A percentile compares a stretch with the other conserved stretches of the same genome.
Conservation (phyloP, 1,139 yeast species). For the Arxiozyma bovina region DNA sequence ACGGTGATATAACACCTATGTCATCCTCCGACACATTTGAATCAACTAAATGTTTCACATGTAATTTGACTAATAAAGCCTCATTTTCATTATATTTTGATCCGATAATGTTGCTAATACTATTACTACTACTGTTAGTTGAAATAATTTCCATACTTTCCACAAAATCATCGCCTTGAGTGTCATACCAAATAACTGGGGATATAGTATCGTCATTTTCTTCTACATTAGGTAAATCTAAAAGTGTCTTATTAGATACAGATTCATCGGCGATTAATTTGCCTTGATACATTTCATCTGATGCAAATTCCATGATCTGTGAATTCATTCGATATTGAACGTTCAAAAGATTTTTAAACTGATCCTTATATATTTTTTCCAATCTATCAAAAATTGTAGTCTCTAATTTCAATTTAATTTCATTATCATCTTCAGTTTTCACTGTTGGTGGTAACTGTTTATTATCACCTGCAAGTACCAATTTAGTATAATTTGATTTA, state of each 20-base stretch:
- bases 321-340: constrained; percentile 84
- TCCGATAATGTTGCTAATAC: constrained; percentile 19
- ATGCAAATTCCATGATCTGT: constrained; percentile 71
- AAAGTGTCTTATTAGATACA: constrained; percentile 45
- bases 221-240: constrained; percentile 50
- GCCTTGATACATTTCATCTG: constrained; percentile 54
- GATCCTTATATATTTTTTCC: constrained; percentile 43
- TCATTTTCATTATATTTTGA: constrained; percentile 75
- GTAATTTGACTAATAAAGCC: constrained; percentile 48
- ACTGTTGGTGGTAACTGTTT: constrained; percentile 80
- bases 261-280: constrained; percentile 53
- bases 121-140: constrained; percentile 30
- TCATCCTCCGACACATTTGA: constrained; percentile 42
- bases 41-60: constrained; percentile 42
- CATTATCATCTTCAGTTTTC: constrained; percentile 36
- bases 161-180: constrained; percentile 81
- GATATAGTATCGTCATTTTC: constrained; percentile 37
- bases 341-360: constrained; percentile 49
- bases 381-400: constrained; percentile 75
- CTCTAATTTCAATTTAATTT: constrained; percentile 38
- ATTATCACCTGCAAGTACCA: constrained; percentile 80
- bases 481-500: constrained; percentile 41
- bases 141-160: constrained; percentile 38
- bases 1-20: constrained; percentile 84
- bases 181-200: constrained; percentile 74